Evolutionary conservation across 2,329 filamentous ascomycete species (phyloP), one percentile per base, ranked within the genome.

Genomic region (Cryphonectria naterciae): DNA sequence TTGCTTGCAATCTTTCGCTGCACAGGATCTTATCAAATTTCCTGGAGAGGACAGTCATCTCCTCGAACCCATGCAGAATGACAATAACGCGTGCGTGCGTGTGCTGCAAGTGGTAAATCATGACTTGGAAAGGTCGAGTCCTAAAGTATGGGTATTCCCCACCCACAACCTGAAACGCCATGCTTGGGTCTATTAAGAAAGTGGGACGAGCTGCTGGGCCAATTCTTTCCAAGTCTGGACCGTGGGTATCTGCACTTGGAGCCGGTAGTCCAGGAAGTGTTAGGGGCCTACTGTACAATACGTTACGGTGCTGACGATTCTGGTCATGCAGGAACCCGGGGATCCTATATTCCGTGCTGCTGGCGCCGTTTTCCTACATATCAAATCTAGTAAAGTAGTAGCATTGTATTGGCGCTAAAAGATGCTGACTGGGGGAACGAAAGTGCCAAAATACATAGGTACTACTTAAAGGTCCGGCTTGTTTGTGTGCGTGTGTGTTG

Each of bases 371-470:
- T 11, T 56, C 52, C 52, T 28, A 25, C 52, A 60, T 35, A 8
- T 19, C 32, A 60, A 17, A 13, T 49, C 22, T n/a, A 49, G 46
- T 19, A 46, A 19, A 19, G 37, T 46, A 46, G 3, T 46, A 46
- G 43, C 43, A 17, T n/a, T 10, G 28, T 19, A 8, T 39, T 61
- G 35, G 58, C 58, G 35, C 58, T 61, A 39, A 22, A 22, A 15
- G 58, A 22, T 15, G 58, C 58, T 15, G 13, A 39, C 32, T 49
- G 46, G 58, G 58, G 58, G 15, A 61, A n/a, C 4, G 3, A 61
- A 61, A 22, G 32, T 61, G 58, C 58, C 58, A 61, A 61, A 61
- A 61, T 61, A 39, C 58, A 61, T 39, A 37, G 58, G 58, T 61
- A 37, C 58, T 11, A 49, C 17, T 17, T 7, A 4, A n/a, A 49